Base-by-base conservation (phyloP, 495 filamentous ascomycete species). In the Neurospora tetrasperma region DNA sequence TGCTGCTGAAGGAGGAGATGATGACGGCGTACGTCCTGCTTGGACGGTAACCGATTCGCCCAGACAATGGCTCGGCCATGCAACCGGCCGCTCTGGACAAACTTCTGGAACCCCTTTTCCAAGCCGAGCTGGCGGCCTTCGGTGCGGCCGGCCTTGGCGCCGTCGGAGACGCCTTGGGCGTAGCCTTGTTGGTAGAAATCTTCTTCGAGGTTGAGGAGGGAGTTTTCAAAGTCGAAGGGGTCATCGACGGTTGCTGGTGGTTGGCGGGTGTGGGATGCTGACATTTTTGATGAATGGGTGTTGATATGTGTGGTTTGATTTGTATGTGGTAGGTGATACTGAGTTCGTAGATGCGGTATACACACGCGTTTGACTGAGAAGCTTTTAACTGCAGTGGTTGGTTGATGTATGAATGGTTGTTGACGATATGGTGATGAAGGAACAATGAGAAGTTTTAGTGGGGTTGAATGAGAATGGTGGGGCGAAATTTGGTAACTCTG, bases 61-160 rank as follows among this genome's bases (percentile, higher is more conserved):
- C 94, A 98, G 46, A 98, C 87, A 1, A 90, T 81, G 4, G 92
- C 89, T 77, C 88, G 90, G n/a, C 96, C 94, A 76, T 94, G 91
- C 27, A 99, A 79, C 71, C 85, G 85, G 1, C 96, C 96, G 76
- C 94, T 87, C 72, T 92, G 90, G 16, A 89, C 75, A 76, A 93
- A 97, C 82, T 97, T 98, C 78, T 96, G 92, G 73, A 95, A 98
- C 1, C 94, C 96, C 75, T 96, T 96, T 77, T 96, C 92, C 4
- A 98, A 86, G 0, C 95, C 96, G 79, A 98, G 93, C 14, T 92
- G 85, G 43, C 92, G 91, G 46, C 96, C 96, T 86, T 99, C 96
- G 68, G 91, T 88, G 40, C 89, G 90, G 12, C 96, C 96, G 16
- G 93, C 89, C 76, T 86, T 84, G n/a, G 88, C 84, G 38, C 96